Evolutionary conservation across 2,329 filamentous ascomycete species (phyloP).

Genomic region (Thielaviopsis populi): DNA sequence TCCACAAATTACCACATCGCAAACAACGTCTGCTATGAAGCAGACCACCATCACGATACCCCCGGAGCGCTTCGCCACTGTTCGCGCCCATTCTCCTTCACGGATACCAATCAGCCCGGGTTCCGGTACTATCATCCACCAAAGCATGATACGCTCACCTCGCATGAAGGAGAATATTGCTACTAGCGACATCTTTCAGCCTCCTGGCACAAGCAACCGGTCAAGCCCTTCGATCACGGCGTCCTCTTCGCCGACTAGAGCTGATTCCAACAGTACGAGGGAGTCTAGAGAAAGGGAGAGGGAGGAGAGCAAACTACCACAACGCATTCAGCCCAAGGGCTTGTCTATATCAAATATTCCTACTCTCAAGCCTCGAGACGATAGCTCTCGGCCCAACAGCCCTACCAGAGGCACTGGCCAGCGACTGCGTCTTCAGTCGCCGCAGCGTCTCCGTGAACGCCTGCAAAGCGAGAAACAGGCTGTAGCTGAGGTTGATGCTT

Average conservation of each 20-base stretch:
- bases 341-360: slow-evolving; percentile 41
- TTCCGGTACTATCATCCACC: slow-evolving; percentile 18
- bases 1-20: slow-evolving; percentile 13
- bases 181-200: slow-evolving; percentile 20
- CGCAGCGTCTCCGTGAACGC: slow-evolving; percentile 68
- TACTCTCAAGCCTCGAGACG: slow-evolving; percentile 30
- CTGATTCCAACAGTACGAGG: slow-evolving; percentile 16
- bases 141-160: slow-evolving; percentile 25
- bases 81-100: slow-evolving; percentile 29
- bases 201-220: slow-evolving; percentile 8
- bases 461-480: slow-evolving; percentile 67
- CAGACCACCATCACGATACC: slow-evolving; percentile 16
- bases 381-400: slow-evolving; percentile 13
- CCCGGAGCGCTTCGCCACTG: slow-evolving; percentile 15
- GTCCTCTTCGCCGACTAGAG: slow-evolving; percentile 17
- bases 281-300: slow-evolving; percentile 1
- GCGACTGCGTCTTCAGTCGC: slow-evolving; percentile 53
- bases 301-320: slow-evolving; percentile 12
- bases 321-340: slow-evolving; percentile 31
- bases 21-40: slow-evolving; percentile 14
- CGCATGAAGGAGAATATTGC: slow-evolving; percentile 36
- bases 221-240: neutral
- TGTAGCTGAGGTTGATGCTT: slow-evolving; percentile 53
- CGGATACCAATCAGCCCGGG: slow-evolving; percentile 39
- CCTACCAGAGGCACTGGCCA: slow-evolving; percentile 31